Percentiles rank a stretch among this genome's conserved stretches.
Evolutionary conservation across 1,139 yeast genomes (phyloP).

Genomic region (Arxiozyma heterogenica): DNA sequence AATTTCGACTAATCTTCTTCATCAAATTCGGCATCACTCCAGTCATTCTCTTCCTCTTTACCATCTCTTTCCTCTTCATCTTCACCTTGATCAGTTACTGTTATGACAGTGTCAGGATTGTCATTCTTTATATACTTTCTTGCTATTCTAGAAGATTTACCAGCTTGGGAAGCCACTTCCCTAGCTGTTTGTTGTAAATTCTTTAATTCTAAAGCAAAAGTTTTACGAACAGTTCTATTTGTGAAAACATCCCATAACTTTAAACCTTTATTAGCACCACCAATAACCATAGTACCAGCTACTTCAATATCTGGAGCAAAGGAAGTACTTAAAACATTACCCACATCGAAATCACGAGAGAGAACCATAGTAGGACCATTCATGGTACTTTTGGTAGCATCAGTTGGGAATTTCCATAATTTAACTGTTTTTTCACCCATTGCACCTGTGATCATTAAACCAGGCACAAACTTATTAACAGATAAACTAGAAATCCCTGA

Average conservation of each 20-base stretch:
- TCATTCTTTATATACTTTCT: slow-evolving; percentile 50
- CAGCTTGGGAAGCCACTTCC: slow-evolving; percentile 44
- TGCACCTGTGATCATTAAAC: slow-evolving; percentile 78
- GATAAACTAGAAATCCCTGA: slow-evolving; percentile 81
- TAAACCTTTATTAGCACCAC: slow-evolving; percentile 78
- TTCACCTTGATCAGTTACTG: slow-evolving; percentile 54
- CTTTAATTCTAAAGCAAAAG: slow-evolving; percentile 52
- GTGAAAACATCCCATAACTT: slow-evolving; percentile 91
- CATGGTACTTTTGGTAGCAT: slow-evolving; percentile 24
- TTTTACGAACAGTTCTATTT: slow-evolving; percentile 65
- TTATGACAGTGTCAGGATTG: slow-evolving; percentile 46
- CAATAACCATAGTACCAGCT: slow-evolving; percentile 74
- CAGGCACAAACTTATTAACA: slow-evolving; percentile 57
- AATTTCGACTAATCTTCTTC: not conserved
- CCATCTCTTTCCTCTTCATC: slow-evolving; percentile 38
- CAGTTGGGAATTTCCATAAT: slow-evolving; percentile 67
- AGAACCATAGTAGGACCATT: slow-evolving; percentile 80
- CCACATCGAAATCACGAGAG: slow-evolving; percentile 89
- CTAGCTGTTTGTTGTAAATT: slow-evolving; percentile 49
- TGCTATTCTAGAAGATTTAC: slow-evolving; percentile 63
- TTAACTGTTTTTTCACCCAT: slow-evolving; percentile 83
- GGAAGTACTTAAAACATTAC: slow-evolving; percentile 74
- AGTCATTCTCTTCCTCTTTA: slow-evolving; percentile 20
- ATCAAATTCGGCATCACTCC: slow-evolving; percentile 6
- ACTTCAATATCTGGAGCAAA: slow-evolving; percentile 87